Evolutionary conservation across 257 asterid genomes (phyloP).

Genomic region (Ilex asprella): DNA sequence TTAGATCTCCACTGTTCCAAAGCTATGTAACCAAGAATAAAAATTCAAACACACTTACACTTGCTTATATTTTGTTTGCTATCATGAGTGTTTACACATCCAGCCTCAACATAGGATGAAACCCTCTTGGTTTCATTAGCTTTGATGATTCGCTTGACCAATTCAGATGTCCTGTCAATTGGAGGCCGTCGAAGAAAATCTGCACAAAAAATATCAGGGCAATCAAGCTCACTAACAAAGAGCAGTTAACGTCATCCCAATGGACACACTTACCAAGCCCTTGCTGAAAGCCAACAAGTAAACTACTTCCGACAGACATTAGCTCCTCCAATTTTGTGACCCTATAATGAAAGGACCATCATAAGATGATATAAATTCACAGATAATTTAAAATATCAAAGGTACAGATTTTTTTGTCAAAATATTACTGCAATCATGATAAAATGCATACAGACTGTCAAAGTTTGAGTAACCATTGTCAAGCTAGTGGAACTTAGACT

Average conservation of each 20-base stretch:
- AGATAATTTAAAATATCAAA: neutral
- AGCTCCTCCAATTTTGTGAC: constrained; percentile 59
- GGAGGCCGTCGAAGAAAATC: constrained; percentile 46
- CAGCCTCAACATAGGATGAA: constrained; percentile 55
- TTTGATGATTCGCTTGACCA: constrained; percentile 42
- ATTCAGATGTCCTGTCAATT: constrained; percentile 32
- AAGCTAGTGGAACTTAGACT: too few relatives aligned
- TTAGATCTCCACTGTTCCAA: neutral
- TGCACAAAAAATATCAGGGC: constrained; percentile 13
- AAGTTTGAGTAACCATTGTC: too few relatives aligned
- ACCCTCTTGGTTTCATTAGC: constrained; percentile 55
- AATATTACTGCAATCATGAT: neutral
- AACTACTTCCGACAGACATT: constrained; percentile 39
- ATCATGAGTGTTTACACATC: constrained; percentile 45
- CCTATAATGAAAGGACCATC: constrained; percentile 26
- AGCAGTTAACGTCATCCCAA: neutral
- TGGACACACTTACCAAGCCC: constrained; percentile 48
- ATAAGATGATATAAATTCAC: neutral
- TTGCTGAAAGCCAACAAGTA: constrained; percentile 58
- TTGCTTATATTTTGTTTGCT: constrained; percentile 40
- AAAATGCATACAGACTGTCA: too few relatives aligned
- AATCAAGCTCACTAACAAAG: neutral
- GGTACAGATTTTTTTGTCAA: neutral
- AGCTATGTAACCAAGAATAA: neutral
- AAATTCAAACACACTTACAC: constrained; percentile 43